Base-by-base conservation (phyloP, 2,329 filamentous ascomycete genomes). In the Cordyceps militaris region DNA sequence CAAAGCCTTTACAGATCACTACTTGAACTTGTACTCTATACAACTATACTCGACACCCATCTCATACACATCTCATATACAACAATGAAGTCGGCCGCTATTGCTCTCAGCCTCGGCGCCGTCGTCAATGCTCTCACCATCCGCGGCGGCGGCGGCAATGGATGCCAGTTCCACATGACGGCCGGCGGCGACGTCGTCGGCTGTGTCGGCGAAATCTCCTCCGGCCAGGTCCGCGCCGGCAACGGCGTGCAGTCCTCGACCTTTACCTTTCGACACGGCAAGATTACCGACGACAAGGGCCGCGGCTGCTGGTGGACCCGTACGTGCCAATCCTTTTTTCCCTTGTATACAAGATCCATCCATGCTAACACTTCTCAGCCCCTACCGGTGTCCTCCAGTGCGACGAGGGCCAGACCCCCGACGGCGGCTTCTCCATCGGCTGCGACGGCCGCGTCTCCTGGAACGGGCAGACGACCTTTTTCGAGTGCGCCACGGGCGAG, bases 251-350 rank as follows among this genome's bases (percentile, higher is more conserved):
- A 70, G 4, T 65, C 75, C 48, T 76, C 76, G 14, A 73, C 76
- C 9, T 87, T 81, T 66, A 83, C 76, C 58, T 76, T 87, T 63
- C 73, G 77, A 61, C 73, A 74, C 16, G 75, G 76, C 53, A 78
- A 79, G 23, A 76, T 88, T 60, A 79, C 74, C 19, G 85, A 87
- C 66, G 67, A 71, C 49, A 74, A 74, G 49, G 79, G 79, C 46
- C 76, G 81, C 58, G 83, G 84, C 21, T 88, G 85, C 65, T 84
- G 85, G 69, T 72, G 86, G 65, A 87, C 84, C 61, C 74, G 79
- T 82, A 69, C 68, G 74, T 72, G 3, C n/a, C 16, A 8, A 40
- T 11, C 23, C 59, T 57, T 7, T 21, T 24, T 47, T 11, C 40
- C 11, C 24, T 11, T 32, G 6, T 32, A 6, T 11, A 6, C 6